These are phyloP conservation scores for Maudiozyma bulderi DNA, from an alignment of 805 yeast genomes.

Conservation along the genomic window DNA sequence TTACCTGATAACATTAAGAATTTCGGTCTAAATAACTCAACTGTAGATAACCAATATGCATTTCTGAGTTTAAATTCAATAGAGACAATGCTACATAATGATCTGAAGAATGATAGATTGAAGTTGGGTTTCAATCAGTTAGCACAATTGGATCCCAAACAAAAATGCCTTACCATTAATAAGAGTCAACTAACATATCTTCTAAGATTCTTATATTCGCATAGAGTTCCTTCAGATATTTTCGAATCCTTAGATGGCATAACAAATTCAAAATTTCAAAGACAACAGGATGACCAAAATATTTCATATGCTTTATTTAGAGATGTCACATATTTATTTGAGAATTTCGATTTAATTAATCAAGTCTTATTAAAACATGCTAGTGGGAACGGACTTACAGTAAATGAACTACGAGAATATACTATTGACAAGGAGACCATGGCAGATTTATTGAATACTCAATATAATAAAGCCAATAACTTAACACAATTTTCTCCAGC, in stretches of 20 bases:
- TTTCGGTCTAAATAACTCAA: background rate
- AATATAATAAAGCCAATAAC: conserved; percentile 34
- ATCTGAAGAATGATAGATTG: conserved; percentile 31
- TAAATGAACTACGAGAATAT: conserved; percentile 21
- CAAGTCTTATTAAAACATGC: conserved; percentile 31
- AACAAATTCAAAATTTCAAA: conserved; percentile 10
- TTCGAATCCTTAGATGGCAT: conserved; percentile 25
- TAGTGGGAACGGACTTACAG: conserved; percentile 20
- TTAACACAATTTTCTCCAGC: conserved; percentile 34
- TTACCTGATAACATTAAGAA: background rate
- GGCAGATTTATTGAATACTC: conserved; percentile 27
- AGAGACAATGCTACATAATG: conserved; percentile 34
- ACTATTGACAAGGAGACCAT: conserved; percentile 32
- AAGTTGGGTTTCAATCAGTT: conserved; percentile 25
- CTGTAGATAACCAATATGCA: conserved; percentile 12
- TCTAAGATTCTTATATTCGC: conserved; percentile 30
- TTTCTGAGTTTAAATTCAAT: conserved; percentile 32
- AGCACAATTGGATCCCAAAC: conserved; percentile 23
- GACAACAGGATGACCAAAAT: conserved; percentile 25
- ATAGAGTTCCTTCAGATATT: conserved; percentile 30
- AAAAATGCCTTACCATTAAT: conserved; percentile 25
- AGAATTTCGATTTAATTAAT: conserved; percentile 33
- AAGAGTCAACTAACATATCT: conserved; percentile 30
- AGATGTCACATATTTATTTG: conserved; percentile 32
- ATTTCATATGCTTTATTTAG: conserved; percentile 31